Percentiles rank a stretch among this genome's conserved stretches.
phyloP scores from a whole-genome alignment of 2,329 filamentous ascomycete genomes.

The Clonostachys byssicola region DNA sequence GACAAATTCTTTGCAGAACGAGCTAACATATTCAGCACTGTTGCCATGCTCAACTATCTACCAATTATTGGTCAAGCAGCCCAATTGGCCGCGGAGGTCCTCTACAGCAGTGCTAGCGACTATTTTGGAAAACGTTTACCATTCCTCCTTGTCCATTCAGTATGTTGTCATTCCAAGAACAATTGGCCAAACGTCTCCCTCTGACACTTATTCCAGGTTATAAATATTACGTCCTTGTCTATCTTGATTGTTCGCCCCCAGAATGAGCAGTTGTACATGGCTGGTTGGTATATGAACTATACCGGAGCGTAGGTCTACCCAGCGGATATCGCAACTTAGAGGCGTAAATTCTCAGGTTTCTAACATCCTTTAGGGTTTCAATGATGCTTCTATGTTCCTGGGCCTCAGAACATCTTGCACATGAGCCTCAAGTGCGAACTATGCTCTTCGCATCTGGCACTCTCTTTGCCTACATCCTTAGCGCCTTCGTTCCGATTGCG shows the following conservation, averaged over 20 bases:
- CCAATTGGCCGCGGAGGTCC: neutral
- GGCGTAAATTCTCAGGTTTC: neutral
- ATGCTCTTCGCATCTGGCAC: neutral
- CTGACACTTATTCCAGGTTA: neutral
- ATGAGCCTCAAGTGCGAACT: neutral
- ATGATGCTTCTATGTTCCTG: neutral
- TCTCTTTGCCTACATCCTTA: neutral
- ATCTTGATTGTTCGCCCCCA: neutral
- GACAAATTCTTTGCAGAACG: neutral
- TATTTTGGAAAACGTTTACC: neutral
- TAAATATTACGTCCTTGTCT: neutral
- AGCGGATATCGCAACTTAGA: no score
- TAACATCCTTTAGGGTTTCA: neutral
- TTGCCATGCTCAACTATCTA: neutral
- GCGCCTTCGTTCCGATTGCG: neutral
- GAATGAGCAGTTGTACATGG: neutral
- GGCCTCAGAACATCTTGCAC: neutral
- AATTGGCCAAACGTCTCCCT: no score
- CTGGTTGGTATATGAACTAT: neutral
- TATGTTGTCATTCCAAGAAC: neutral
- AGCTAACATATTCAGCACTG: neutral
- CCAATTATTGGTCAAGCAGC: neutral
- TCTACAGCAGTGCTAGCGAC: neutral
- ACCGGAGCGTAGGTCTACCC: neutral
- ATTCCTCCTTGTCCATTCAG: neutral